A percentile compares a stretch with the other conserved stretches of the same genome.
Evolutionary conservation across 2,329 filamentous ascomycete genomes (phyloP).

Genomic region (Zymoseptoria brevis): DNA sequence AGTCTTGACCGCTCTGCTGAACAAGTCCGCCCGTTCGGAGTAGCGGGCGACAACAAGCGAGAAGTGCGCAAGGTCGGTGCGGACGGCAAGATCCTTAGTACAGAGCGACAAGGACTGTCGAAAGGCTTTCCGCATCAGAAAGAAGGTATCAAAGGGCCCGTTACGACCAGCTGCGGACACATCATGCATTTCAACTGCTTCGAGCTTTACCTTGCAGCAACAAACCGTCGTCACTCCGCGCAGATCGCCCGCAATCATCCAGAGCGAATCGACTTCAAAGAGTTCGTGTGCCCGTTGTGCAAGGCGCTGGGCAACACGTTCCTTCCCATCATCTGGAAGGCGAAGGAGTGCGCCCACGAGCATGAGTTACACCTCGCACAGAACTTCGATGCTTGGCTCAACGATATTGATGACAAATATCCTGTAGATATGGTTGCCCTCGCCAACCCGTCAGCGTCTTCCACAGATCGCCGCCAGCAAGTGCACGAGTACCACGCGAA

Average conservation of each 20-base stretch:
- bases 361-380: constrained; percentile 46
- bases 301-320: constrained; percentile 95
- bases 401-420: constrained; percentile 44
- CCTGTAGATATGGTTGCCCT: constrained; percentile 40
- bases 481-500: constrained; percentile 19
- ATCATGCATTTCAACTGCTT: constrained; percentile 99
- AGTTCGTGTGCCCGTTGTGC: constrained; percentile 94
- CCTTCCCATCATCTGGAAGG: constrained; percentile 90
- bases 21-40: constrained; percentile 75
- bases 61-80: constrained; percentile 68
- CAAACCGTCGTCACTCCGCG: constrained; percentile 71
- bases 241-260: constrained; percentile 94
- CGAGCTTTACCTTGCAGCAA: constrained; percentile 80
- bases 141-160: constrained; percentile 56
- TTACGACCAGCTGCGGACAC: constrained; percentile 88
- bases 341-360: constrained; percentile 73
- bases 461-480: constrained; percentile 26
- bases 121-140: constrained; percentile 73
- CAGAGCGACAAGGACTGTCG: constrained; percentile 74
- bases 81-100: constrained; percentile 60
- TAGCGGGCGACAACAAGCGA: constrained; percentile 77
- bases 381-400: constrained; percentile 62
- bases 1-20: constrained; percentile 83
- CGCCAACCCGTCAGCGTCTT: constrained; percentile 30
- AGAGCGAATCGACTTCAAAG: constrained; percentile 67